These are phyloP conservation scores for Porcisia deanei DNA, from an alignment of 208 protist genomes.

Conservation along the genomic window DNA sequence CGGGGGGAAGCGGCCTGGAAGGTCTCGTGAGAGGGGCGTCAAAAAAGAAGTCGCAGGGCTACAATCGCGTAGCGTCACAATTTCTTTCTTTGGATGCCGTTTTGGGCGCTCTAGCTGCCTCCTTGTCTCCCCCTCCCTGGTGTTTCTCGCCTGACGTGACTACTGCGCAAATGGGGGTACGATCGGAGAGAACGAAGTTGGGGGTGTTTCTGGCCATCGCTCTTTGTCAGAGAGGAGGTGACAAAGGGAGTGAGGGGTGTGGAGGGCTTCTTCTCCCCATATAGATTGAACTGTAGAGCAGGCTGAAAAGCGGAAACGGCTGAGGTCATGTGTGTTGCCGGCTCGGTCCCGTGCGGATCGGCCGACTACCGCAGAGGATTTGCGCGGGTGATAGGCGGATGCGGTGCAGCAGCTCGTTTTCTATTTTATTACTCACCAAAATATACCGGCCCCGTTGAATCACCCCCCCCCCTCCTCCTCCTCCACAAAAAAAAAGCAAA, in stretches of 20 bases:
- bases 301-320: not conserved
- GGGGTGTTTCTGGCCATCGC: not conserved
- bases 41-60: not conserved
- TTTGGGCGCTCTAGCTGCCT: not conserved
- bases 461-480: too few species aligned
- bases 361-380: too few species aligned
- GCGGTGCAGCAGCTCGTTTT: not conserved
- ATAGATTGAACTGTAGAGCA: not conserved
- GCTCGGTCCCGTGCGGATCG: not conserved
- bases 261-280: too few species aligned
- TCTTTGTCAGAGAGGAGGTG: not conserved
- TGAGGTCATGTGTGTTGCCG: not conserved
- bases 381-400: not conserved
- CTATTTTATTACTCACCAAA: too few species aligned
- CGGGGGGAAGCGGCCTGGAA: not conserved
- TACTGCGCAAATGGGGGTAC: not conserved
- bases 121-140: not conserved
- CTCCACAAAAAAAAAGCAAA: too few species aligned
- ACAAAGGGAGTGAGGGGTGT: too few species aligned
- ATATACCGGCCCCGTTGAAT: too few species aligned
- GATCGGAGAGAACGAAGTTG: not conserved
- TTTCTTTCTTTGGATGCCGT: not conserved
- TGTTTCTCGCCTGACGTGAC: not conserved
- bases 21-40: not conserved
- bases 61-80: not conserved